phyloP scores from a whole-genome alignment of 1,139 yeast genomes.

The Ashbya aceris region DNA sequence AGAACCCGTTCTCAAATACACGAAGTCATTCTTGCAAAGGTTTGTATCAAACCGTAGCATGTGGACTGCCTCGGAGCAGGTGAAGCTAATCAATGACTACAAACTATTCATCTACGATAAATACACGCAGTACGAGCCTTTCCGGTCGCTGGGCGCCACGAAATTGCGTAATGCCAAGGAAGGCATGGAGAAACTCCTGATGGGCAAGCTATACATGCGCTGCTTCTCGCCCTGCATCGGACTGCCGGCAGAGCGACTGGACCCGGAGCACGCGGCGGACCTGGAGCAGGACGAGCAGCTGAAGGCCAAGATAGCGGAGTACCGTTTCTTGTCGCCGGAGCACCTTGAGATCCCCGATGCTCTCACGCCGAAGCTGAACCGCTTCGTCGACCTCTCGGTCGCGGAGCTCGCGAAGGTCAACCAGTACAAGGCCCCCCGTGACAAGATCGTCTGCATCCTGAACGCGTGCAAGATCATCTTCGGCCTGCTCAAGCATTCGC shows the following conservation, averaged over 20 bases:
- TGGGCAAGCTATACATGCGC: slow-evolving; percentile 72
- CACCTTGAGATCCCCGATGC: slow-evolving; percentile 67
- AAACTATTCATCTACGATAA: slow-evolving; percentile 60
- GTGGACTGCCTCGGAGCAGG: slow-evolving; percentile 72
- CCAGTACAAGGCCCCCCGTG: slow-evolving; percentile 85
- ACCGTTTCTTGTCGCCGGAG: slow-evolving; percentile 65
- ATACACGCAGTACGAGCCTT: slow-evolving; percentile 62
- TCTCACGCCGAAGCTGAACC: slow-evolving; percentile 38
- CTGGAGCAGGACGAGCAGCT: slow-evolving; percentile 51
- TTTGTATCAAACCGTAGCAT: slow-evolving; percentile 49
- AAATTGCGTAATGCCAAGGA: slow-evolving; percentile 70
- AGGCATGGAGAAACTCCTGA: slow-evolving; percentile 85
- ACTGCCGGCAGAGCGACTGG: slow-evolving; percentile 31
- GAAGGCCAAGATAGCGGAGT: slow-evolving; percentile 50
- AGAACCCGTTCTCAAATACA: slow-evolving; percentile 81
- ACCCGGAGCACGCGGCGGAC: slow-evolving; percentile 51
- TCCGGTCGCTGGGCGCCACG: slow-evolving; percentile 51
- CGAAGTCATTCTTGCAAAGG: slow-evolving; percentile 69
- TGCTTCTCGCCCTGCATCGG: slow-evolving; percentile 76
- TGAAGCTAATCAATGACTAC: slow-evolving; percentile 66
- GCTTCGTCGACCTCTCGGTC: slow-evolving; percentile 63
- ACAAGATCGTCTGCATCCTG: slow-evolving; percentile 81
- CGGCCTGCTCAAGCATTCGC: slow-evolving; percentile 65
- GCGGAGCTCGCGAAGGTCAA: slow-evolving; percentile 68
- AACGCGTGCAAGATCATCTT: slow-evolving; percentile 90